phyloP scores from a whole-genome alignment of 2,329 filamentous ascomycete species.

The Sclerotinia glacialis region DNA sequence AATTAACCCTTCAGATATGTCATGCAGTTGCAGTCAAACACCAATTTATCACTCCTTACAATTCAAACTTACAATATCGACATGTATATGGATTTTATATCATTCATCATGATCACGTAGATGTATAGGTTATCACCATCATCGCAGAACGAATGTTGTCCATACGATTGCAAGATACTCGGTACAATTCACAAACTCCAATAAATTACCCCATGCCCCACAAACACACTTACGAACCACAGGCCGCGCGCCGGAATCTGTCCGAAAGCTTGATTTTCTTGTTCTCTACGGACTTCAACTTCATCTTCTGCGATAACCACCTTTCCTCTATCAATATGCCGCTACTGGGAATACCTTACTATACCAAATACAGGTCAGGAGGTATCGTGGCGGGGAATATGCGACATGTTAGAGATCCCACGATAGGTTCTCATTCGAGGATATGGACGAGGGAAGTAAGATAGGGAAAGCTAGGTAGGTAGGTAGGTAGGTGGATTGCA shows the following conservation, averaged over 20 bases:
- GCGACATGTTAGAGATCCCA: neutral
- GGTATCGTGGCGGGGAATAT: neutral
- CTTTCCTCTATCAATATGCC: neutral
- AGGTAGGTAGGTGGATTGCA: neutral
- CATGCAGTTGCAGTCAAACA: neutral
- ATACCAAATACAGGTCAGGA: neutral
- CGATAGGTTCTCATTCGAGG: neutral
- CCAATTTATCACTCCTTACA: neutral
- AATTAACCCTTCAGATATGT: too few species aligned
- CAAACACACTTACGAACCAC: neutral
- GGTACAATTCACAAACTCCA: constrained; percentile 8
- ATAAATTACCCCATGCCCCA: neutral
- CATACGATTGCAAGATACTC: too few species aligned
- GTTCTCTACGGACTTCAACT: too few species aligned
- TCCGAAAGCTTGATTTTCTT: constrained; percentile 2
- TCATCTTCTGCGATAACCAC: neutral
- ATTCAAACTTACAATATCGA: neutral
- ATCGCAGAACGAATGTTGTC: neutral
- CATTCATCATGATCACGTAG: too few species aligned
- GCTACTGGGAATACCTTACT: too few species aligned
- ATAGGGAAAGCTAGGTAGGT: neutral
- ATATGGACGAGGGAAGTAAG: neutral
- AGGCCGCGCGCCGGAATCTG: constrained; percentile 1
- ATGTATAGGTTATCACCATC: neutral
- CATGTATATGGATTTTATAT: too few species aligned